Evolutionary conservation across 805 yeast species (phyloP).

Genomic region (Yamadazyma philogaea): DNA sequence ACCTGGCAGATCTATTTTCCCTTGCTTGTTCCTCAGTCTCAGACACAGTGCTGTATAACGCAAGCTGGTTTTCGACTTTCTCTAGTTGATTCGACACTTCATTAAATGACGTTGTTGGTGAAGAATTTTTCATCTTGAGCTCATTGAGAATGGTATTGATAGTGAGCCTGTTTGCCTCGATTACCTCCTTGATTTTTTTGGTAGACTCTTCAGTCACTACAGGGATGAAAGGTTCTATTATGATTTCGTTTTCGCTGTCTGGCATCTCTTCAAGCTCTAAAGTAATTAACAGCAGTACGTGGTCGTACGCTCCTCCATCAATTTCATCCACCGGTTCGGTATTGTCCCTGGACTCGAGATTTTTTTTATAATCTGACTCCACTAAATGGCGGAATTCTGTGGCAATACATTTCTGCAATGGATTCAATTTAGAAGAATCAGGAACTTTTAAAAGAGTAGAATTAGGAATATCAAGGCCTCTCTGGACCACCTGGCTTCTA

Average conservation of each 20-base stretch:
- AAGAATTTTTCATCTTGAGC: neutral
- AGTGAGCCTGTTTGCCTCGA: neutral
- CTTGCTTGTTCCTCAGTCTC: constrained; percentile 10
- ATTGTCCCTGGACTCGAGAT: constrained; percentile 19
- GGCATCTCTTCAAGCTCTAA: neutral
- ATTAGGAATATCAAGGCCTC: constrained; percentile 42
- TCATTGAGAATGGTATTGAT: neutral
- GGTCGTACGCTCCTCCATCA: constrained; percentile 23
- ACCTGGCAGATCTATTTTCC: constrained; percentile 12
- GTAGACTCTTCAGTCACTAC: neutral
- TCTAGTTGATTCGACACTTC: neutral
- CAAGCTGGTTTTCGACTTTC: neutral
- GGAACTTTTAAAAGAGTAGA: constrained; percentile 14
- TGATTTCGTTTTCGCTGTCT: neutral
- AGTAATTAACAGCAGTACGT: constrained; percentile 12
- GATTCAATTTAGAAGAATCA: neutral
- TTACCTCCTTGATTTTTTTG: neutral
- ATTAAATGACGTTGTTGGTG: neutral
- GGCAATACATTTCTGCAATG: constrained; percentile 20
- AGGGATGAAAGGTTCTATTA: neutral
- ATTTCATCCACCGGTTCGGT: constrained; percentile 26
- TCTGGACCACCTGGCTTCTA: constrained; percentile 47
- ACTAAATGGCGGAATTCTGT: constrained; percentile 35
- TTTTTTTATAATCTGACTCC: constrained; percentile 39
- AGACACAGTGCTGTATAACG: neutral